Conservation (phyloP, 2,329 filamentous ascomycete species). For the Exophiala lecanii-corni region DNA sequence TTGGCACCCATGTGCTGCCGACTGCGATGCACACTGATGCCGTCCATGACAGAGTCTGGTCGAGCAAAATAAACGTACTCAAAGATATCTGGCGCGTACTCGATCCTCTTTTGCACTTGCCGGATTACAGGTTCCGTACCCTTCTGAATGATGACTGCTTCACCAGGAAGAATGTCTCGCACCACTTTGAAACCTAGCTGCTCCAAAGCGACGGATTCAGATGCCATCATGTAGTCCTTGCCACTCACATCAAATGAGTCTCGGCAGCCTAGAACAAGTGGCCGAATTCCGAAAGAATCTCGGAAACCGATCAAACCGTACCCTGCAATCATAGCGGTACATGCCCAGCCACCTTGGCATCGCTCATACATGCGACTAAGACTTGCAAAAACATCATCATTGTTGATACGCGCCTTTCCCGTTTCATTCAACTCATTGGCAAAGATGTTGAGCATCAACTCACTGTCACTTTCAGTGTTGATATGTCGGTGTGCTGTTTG, state of each 20-base stretch:
- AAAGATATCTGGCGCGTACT: conserved; percentile 80
- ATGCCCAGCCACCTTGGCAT: conserved; percentile 73
- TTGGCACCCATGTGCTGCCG: conserved; percentile 82
- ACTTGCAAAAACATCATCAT: conserved; percentile 69
- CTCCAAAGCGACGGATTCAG: conserved; percentile 76
- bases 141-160: conserved; percentile 82
- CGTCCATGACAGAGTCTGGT: conserved; percentile 77
- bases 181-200: conserved; percentile 77
- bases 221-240: conserved; percentile 85
- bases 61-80: conserved; percentile 85
- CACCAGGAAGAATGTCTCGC: conserved; percentile 71
- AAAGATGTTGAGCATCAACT: conserved; percentile 84
- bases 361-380: conserved; percentile 67
- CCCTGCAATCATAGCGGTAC: conserved; percentile 75
- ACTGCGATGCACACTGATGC: conserved; percentile 78
- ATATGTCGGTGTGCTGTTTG: conserved; percentile 76
- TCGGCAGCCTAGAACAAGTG: conserved; percentile 72
- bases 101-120: conserved; percentile 64
- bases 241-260: conserved; percentile 61
- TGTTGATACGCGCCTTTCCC: conserved; percentile 74
- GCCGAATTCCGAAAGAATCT: conserved; percentile 76
- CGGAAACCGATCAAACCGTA: conserved; percentile 77
- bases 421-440: conserved; percentile 76
- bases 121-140: conserved; percentile 67
- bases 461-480: conserved; percentile 85